Percentiles rank a stretch among this genome's conserved stretches.
phyloP scores from a whole-genome alignment of 352 stramenopile genomes.

The Pythium volutum region DNA sequence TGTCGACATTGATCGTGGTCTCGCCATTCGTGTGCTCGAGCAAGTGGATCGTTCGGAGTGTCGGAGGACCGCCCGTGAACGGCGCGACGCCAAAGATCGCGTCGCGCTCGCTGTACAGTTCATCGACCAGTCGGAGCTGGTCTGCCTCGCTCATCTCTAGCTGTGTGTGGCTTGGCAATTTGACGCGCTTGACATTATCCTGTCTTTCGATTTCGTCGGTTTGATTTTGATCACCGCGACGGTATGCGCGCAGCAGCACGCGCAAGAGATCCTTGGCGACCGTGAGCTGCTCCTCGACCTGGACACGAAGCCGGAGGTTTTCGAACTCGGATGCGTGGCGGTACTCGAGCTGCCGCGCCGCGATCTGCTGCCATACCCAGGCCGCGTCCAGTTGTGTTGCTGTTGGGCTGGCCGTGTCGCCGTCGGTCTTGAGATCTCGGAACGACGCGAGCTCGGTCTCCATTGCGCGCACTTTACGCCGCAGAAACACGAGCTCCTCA shows the following conservation, averaged over 20 bases:
- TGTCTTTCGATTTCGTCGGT: too few relatives aligned
- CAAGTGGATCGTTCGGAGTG: too few relatives aligned
- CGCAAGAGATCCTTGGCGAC: slow-evolving; percentile 22
- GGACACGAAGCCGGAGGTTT: slow-evolving; percentile 17
- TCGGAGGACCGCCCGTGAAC: too few relatives aligned
- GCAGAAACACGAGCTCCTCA: slow-evolving; percentile 14
- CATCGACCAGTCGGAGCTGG: too few relatives aligned
- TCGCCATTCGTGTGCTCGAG: too few relatives aligned
- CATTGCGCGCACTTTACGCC: slow-evolving; percentile 17
- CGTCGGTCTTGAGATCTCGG: neutral
- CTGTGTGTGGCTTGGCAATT: too few relatives aligned
- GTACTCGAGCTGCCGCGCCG: slow-evolving; percentile 15
- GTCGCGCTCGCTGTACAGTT: too few relatives aligned
- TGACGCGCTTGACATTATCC: too few relatives aligned
- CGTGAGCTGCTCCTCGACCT: slow-evolving; percentile 17
- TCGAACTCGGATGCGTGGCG: slow-evolving; percentile 12
- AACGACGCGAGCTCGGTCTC: neutral
- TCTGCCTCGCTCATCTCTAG: too few relatives aligned
- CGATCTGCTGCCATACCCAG: slow-evolving; percentile 23
- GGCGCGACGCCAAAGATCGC: too few relatives aligned
- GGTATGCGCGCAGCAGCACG: slow-evolving; percentile 15
- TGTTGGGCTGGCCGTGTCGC: neutral
- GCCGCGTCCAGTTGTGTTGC: neutral
- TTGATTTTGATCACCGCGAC: too few relatives aligned
- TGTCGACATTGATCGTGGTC: too few relatives aligned